Evolutionary conservation across 1,284 basidiomycete genomes (phyloP).

Genomic region (Melanopsichium pennsylvanicum): DNA sequence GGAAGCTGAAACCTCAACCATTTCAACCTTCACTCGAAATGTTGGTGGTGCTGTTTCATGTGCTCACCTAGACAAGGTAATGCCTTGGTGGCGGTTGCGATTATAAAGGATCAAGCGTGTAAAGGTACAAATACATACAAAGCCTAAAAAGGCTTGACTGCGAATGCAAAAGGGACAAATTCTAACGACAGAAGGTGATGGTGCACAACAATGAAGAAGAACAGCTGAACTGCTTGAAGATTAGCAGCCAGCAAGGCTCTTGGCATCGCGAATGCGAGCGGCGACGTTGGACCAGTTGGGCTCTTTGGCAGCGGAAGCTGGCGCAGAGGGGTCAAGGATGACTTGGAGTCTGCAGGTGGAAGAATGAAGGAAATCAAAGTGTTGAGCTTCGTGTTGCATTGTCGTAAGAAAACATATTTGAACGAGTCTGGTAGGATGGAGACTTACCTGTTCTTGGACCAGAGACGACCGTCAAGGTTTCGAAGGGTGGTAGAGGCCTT

Average conservation of each 20-base stretch:
- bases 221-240: too few relatives aligned
- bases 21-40: neutral
- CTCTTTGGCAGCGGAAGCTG: constrained; percentile 20
- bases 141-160: neutral
- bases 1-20: constrained; percentile 2
- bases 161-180: constrained; percentile 5
- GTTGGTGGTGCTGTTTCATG: neutral
- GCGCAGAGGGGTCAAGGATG: constrained; percentile 29
- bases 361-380: neutral
- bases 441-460: constrained; percentile 42
- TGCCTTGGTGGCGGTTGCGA: neutral
- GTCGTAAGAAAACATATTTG: too few relatives aligned
- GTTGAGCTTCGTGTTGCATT: neutral
- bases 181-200: neutral
- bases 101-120: constrained; percentile 5
- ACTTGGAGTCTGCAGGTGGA: constrained; percentile 21
- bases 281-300: constrained; percentile 45
- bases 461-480: constrained; percentile 38
- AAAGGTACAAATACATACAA: constrained; percentile 30
- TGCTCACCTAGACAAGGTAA: neutral
- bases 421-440: neutral
- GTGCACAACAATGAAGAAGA: too few relatives aligned
- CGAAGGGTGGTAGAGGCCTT: constrained; percentile 28
- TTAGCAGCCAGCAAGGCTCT: constrained; percentile 45
- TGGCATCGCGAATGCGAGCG: constrained; percentile 39